Base-by-base conservation (phyloP, 331 rosid species). In the Malus hybrid region DNA sequence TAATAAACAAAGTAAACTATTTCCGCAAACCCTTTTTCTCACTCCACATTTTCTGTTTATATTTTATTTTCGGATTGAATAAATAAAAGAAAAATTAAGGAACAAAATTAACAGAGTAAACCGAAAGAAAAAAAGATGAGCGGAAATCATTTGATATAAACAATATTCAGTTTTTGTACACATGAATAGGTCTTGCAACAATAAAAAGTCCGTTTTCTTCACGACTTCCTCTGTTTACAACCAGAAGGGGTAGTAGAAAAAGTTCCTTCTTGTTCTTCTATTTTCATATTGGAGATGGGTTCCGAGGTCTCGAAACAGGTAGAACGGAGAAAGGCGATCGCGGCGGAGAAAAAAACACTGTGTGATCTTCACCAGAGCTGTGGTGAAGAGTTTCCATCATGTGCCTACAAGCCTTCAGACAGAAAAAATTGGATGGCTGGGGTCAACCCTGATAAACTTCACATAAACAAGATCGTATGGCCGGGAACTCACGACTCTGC, bases 401-500 rank as follows among this genome's bases (percentile, higher is more conserved):
- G 72, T 29, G 89, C 86, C 1, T 90, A 90, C 83, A 86, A 28
- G 55, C 96, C 97, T 0, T 0, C 74, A 16, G 98, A 93, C 42
- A 82, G 94, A 11, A 91, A 88, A 68, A 94, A 73, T 63, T 94
- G 97, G 98, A 94, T 94, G 96, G 50, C 75, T 0, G 82, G 50
- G 15, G 87, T 94, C 8, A 65, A 78, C 75, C 85, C 95, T 0
- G 86, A 91, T 2, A 87, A 80, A 36, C 8, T 87, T 11, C 90
- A 28, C 8, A 61, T 91, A 5, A 77, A 87, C 32, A 81, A 87
- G 83, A 86, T 94, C 2, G 88, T 94, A 1, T 94, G 98, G 98
- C 97, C 98, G 0, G 97, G 98, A 36, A 94, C 96, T 3, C 98
- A 91, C 48, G 93, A 94, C 70, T 94, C 98, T 2, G 97, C 98